These are phyloP conservation scores for Aureobasidium pullulans DNA, from an alignment of 2,329 filamentous ascomycete genomes.

Conservation along the genomic window DNA sequence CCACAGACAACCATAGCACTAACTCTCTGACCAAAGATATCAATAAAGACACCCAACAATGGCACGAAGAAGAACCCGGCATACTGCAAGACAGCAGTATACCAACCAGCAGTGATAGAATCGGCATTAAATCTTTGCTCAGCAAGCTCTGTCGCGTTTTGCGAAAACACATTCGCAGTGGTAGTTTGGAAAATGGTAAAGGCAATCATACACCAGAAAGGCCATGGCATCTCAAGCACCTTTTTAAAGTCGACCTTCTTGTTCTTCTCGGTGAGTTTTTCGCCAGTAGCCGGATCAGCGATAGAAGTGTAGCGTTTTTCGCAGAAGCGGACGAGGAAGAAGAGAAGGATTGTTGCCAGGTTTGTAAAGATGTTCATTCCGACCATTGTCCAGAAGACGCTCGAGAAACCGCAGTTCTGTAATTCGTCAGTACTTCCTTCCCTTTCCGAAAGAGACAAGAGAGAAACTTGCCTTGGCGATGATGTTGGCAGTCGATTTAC, in stretches of 20 bases:
- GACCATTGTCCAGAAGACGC: slow-evolving; percentile 55
- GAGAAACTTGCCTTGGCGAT: slow-evolving; percentile 37
- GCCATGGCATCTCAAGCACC: slow-evolving; percentile 52
- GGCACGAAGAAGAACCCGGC: slow-evolving; percentile 53
- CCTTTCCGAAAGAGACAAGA: background rate
- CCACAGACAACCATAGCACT: slow-evolving; percentile 41
- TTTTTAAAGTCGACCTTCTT: slow-evolving; percentile 51
- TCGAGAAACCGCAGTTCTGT: slow-evolving; percentile 47
- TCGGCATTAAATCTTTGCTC: slow-evolving; percentile 52
- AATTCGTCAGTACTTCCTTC: background rate
- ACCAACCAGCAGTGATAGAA: slow-evolving; percentile 53
- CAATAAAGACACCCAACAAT: slow-evolving; percentile 48
- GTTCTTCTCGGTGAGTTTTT: slow-evolving; percentile 53
- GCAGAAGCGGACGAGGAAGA: slow-evolving; percentile 48
- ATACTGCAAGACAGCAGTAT: slow-evolving; percentile 51
- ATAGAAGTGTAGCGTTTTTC: slow-evolving; percentile 41
- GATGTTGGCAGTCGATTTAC: slow-evolving; percentile 53
- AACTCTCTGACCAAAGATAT: slow-evolving; percentile 48
- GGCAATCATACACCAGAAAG: slow-evolving; percentile 48
- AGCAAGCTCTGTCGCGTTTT: slow-evolving; percentile 55
- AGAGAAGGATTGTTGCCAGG: slow-evolving; percentile 46
- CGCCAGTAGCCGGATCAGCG: slow-evolving; percentile 50
- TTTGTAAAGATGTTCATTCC: slow-evolving; percentile 61
- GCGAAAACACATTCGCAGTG: slow-evolving; percentile 44
- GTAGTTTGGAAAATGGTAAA: slow-evolving; percentile 55